phyloP scores from a whole-genome alignment of 495 filamentous ascomycete genomes.

The Corynascus novoguineensis region DNA sequence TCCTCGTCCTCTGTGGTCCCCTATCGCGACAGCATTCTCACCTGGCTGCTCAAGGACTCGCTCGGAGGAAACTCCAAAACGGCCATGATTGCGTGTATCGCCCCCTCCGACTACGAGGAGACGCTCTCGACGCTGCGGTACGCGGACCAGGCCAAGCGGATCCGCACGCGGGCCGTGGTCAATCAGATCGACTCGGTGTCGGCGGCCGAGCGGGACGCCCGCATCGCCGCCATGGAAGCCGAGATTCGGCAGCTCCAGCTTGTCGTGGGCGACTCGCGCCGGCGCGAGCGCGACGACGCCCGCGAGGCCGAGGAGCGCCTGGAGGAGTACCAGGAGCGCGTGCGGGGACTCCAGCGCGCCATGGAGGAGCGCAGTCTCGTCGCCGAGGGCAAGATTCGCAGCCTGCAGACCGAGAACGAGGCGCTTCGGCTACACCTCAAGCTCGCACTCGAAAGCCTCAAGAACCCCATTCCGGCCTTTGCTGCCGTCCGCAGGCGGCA shows the following conservation, averaged over 20 bases:
- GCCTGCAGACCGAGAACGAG: conserved; percentile 82
- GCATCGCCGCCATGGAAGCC: conserved; percentile 89
- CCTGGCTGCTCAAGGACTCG: conserved; percentile 92
- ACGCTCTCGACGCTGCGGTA: conserved; percentile 94
- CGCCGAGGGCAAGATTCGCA: conserved; percentile 83
- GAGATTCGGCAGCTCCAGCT: conserved; percentile 82
- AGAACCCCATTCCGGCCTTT: conserved; percentile 72
- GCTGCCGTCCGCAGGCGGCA: conserved; percentile 26
- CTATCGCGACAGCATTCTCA: conserved; percentile 95
- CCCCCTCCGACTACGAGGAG: conserved; percentile 93
- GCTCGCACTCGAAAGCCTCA: conserved; percentile 76
- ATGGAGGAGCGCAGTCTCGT: conserved; percentile 91
- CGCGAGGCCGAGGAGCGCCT: conserved; percentile 62
- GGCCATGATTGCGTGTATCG: conserved; percentile 97
- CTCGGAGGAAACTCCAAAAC: conserved; percentile 95
- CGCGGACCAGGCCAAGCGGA: conserved; percentile 95
- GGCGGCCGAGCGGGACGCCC: conserved; percentile 81
- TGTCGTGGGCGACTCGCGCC: conserved; percentile 55
- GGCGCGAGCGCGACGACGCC: conserved; percentile 44
- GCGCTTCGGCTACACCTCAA: conserved; percentile 78
- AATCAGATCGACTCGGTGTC: conserved; percentile 82
- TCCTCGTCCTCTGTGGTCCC: conserved; percentile 65
- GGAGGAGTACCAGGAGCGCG: conserved; percentile 87
- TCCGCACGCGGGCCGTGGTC: conserved; percentile 91
- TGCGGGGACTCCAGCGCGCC: conserved; percentile 77